These are phyloP conservation scores for Hymenoscyphus salicellus DNA, from an alignment of 2,329 filamentous ascomycete genomes.

Conservation along the genomic window DNA sequence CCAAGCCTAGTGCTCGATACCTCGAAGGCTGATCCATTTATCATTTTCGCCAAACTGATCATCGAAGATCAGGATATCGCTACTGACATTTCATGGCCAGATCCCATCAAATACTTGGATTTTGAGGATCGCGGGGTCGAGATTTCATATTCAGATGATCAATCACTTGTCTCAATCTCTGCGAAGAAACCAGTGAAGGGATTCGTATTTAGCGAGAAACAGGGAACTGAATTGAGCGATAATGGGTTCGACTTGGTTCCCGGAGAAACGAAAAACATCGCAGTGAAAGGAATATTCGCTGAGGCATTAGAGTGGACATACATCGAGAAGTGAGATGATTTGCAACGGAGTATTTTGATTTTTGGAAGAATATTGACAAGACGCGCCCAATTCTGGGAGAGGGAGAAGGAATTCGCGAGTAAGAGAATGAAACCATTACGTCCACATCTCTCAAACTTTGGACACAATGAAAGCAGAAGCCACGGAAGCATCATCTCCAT, in stretches of 20 bases:
- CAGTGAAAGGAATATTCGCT: not conserved
- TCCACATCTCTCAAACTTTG: not conserved
- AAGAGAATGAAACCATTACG: not conserved
- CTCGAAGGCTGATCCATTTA: not conserved
- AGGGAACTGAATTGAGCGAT: not conserved
- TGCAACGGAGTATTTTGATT: not conserved
- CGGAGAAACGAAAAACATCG: not conserved
- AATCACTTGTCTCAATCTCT: not conserved
- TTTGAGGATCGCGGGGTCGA: not conserved
- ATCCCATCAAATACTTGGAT: conserved; percentile 1
- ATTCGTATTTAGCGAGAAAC: not conserved
- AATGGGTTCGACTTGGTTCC: not conserved
- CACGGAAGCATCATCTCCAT: not conserved
- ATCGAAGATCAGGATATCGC: not conserved
- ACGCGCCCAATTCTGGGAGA: not conserved
- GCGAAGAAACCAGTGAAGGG: not conserved
- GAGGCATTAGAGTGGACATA: not conserved
- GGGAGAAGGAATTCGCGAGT: not conserved
- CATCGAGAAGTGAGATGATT: not conserved
- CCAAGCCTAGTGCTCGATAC: not conserved
- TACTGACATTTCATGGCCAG: conserved; percentile 4
- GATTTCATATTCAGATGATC: not conserved
- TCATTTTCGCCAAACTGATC: not conserved
- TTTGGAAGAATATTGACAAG: too few relatives aligned
- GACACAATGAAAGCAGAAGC: not conserved